These are phyloP conservation scores for Salinomyces thailandicus DNA, from an alignment of 2,329 filamentous ascomycete species.

Conservation along the genomic window DNA sequence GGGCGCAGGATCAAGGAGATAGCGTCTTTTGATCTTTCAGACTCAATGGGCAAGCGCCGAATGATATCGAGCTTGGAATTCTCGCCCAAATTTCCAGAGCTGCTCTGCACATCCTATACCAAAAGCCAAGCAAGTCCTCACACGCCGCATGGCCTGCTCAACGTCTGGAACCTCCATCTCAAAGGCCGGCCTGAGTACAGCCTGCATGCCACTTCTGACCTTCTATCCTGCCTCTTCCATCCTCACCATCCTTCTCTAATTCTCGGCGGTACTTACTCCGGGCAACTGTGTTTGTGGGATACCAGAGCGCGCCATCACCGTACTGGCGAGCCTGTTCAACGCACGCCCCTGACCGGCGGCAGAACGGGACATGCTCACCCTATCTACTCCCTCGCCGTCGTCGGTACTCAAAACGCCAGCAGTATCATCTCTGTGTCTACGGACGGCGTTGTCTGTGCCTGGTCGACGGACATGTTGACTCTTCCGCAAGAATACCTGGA, in stretches of 20 bases:
- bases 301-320: slow-evolving; percentile 66
- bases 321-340: slow-evolving; percentile 66
- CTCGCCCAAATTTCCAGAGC: slow-evolving; percentile 81
- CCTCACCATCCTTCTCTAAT: slow-evolving; percentile 96
- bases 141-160: slow-evolving; percentile 81
- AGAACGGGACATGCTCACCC: slow-evolving; percentile 77
- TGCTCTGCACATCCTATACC: slow-evolving; percentile 88
- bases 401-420: slow-evolving; percentile 96
- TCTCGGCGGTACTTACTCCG: slow-evolving; percentile 90
- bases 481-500: slow-evolving; percentile 92
- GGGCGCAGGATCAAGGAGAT: slow-evolving; percentile 73
- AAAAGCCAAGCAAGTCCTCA: slow-evolving; percentile 61
- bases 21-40: slow-evolving; percentile 69
- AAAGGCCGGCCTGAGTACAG: slow-evolving; percentile 92
- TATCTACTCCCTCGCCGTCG: slow-evolving; percentile 88
- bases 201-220: slow-evolving; percentile 91
- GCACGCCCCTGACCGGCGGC: slow-evolving; percentile 87
- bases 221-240: slow-evolving; percentile 93
- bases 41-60: slow-evolving; percentile 93
- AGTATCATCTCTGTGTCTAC: slow-evolving; percentile 97
- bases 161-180: slow-evolving; percentile 94
- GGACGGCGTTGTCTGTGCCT: slow-evolving; percentile 91
- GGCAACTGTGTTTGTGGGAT: slow-evolving; percentile 94
- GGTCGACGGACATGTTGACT: slow-evolving; percentile 95
- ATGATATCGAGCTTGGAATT: slow-evolving; percentile 96